Base-by-base conservation (phyloP, 495 filamentous ascomycete species). In the Usnea hakonensis region DNA sequence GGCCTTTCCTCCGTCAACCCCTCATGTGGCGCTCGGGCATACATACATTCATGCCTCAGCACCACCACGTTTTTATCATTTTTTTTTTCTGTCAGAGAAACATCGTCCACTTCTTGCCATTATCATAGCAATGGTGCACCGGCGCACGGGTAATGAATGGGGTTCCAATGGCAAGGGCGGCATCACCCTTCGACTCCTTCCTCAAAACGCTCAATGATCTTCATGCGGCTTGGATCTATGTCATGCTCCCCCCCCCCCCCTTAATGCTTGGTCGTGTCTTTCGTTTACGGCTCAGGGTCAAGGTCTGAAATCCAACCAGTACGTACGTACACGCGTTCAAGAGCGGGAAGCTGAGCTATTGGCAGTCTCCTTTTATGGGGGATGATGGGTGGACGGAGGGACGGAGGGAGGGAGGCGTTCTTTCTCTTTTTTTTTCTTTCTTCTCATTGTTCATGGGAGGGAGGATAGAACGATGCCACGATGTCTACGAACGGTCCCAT, bases 231-330 rank as follows among this genome's bases (percentile, higher is more conserved):
- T 41, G 44, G 41, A 44, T n/a, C 37, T 30, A 43, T 32, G 30
- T 64, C 57, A 35, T 61, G 28, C 43, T 54, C 37, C 43, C 38
- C 48, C 9, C 10, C 46, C 37, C 43, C 16, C 13, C 26, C 9
- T 14, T 23, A 13, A 52, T 52, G 28, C 0, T 52, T 41, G 66
- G 57, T 58, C 48, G 21, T 56, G 41, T 57, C 58, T 14, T 43
- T 62, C 53, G 30, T 65, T 65, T 62, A 10, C 26, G n/a, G 35
- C 38, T 36, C 37, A 62, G 59, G 58, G 36, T 60, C 38, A 3
- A 13, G 36, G 46, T 30, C 6, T 5, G 36, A 11, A 21, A 16
- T 17, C 7, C n/a, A 21, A 44, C 19, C 36, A 41, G 38, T 26
- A 55, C 28, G 54, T 52, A 26, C n/a, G n/a, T n/a, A n/a, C n/a